Evolutionary conservation across 2,329 filamentous ascomycete species (phyloP), one percentile per base, ranked within the genome.

Genomic region (Cladosporium sp.): DNA sequence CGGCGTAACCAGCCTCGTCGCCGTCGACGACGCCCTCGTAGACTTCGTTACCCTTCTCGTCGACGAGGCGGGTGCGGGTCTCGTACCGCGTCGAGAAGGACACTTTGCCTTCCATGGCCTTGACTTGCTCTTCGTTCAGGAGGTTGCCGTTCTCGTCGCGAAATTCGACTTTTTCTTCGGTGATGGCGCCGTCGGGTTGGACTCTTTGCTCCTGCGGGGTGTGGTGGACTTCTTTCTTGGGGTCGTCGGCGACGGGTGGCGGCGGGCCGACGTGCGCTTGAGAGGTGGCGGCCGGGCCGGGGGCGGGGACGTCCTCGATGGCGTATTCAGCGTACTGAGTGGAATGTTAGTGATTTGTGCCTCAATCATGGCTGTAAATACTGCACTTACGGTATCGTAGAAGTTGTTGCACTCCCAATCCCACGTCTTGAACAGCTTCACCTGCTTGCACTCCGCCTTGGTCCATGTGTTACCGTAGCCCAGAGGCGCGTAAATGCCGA

Each of bases 351-450:
- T 11, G 15, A 20, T 13, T 2, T 19, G 7, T 15, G 4, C 19
- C 2, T 7, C n/a, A n/a, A 37, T 8, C 12, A 6, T 22, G 18
- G 4, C 17, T 18, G 34, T 2, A 6, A 11, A 11, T 18, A 41
- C 29, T 12, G 29, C 41, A 40, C 88, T 88, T 84, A 96, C 91
- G 66, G 83, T 84, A 58, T 85, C 84, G 61, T 86, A 77, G 76
- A 99, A 99, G 54, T 82, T 91, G 70, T 95, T 96, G 80, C 93
- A 99, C 70, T 99, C 93, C 80, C 92, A 99, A 68, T 99, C 93
- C 93, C 93, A 99, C 1, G 83, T 85, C 52, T 80, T 76, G 66
- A 97, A 85, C 11, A 99, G 76, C 77, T 97, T 97, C 55, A 93
- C 85, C 51, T 83, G 83, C 60, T 83, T 84, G 78, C 93, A 99